phyloP scores from a whole-genome alignment of 768 basidiomycete genomes.

The Lentinula guzmanii region DNA sequence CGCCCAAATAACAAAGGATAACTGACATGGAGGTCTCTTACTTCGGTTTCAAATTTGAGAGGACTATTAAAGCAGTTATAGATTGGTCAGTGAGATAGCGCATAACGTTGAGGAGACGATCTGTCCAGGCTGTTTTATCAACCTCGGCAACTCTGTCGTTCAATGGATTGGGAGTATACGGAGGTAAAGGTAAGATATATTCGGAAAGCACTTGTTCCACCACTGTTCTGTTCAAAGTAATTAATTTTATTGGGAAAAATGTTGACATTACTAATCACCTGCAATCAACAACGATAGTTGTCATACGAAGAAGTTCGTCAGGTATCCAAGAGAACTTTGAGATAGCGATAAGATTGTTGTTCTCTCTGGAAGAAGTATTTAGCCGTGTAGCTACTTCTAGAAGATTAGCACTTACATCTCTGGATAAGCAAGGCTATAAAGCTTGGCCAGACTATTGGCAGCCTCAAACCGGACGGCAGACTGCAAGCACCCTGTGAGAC shows the following conservation, averaged over 20 bases:
- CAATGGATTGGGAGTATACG: conserved; percentile 20
- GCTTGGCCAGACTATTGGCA: conserved; percentile 63
- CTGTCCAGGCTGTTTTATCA: conserved; percentile 84
- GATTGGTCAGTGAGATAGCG: conserved; percentile 57
- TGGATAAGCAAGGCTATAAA: conserved; percentile 78
- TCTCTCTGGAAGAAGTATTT: conserved; percentile 50
- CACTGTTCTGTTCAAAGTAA: conserved; percentile 33
- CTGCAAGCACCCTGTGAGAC: conserved; percentile 20
- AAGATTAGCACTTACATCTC: conserved; percentile 66
- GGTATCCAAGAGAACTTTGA: conserved; percentile 94
- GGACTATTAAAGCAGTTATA: conserved; percentile 46
- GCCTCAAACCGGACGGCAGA: conserved; percentile 69
- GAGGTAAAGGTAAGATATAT: conserved; percentile 79
- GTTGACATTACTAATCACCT: conserved; percentile 33
- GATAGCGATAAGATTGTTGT: conserved; percentile 65
- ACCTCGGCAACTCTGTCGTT: conserved; percentile 35
- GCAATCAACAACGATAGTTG: conserved; percentile 46
- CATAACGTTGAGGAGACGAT: conserved; percentile 72
- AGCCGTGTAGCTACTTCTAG: background rate
- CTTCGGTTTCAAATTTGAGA: conserved; percentile 62
- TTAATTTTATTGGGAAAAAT: background rate
- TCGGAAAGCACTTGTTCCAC: conserved; percentile 67
- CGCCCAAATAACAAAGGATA: background rate
- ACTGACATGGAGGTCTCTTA: conserved; percentile 19
- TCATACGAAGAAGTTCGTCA: conserved; percentile 54